Conservation (phyloP, 208 protist species). For the Leptomonas pyrrhocoris region DNA sequence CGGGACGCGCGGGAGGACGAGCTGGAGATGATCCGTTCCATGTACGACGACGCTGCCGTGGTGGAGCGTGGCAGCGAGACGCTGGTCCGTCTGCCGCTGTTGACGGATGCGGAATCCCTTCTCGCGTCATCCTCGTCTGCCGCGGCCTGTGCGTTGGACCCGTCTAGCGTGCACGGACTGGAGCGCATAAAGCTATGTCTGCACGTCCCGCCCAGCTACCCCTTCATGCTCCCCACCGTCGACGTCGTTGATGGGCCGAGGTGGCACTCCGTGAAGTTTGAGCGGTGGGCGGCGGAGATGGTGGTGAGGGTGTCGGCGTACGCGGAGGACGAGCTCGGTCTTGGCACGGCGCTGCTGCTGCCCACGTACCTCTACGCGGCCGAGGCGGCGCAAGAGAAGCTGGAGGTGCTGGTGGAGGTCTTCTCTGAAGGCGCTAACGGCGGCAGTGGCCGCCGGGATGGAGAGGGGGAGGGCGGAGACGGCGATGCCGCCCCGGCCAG, state of each 20-base stretch:
- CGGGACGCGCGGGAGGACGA: conserved; percentile 53
- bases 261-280: conserved; percentile 48
- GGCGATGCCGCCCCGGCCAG: conserved; percentile 3
- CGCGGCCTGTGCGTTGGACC: conserved; percentile 14
- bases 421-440: conserved; percentile 30
- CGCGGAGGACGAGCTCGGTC: conserved; percentile 55
- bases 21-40: conserved; percentile 73
- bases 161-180: conserved; percentile 28
- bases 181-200: conserved; percentile 52
- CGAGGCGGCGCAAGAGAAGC: conserved; percentile 40
- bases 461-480: conserved; percentile 14
- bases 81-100: conserved; percentile 23
- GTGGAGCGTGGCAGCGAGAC: conserved; percentile 8
- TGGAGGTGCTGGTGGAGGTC: conserved; percentile 37
- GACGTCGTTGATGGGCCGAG: conserved; percentile 52
- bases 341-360: conserved; percentile 60
- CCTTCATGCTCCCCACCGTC: conserved; percentile 48
- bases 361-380: conserved; percentile 61
- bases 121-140: conserved; percentile 53
- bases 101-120: conserved; percentile 37
- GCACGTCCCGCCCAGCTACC: conserved; percentile 56
- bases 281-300: conserved; percentile 61
- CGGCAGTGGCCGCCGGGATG: background rate
- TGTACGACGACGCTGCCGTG: conserved; percentile 74
- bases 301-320: conserved; percentile 41